Conservation (phyloP, 305 asterid genomes). For the Plantago lanceolata region DNA sequence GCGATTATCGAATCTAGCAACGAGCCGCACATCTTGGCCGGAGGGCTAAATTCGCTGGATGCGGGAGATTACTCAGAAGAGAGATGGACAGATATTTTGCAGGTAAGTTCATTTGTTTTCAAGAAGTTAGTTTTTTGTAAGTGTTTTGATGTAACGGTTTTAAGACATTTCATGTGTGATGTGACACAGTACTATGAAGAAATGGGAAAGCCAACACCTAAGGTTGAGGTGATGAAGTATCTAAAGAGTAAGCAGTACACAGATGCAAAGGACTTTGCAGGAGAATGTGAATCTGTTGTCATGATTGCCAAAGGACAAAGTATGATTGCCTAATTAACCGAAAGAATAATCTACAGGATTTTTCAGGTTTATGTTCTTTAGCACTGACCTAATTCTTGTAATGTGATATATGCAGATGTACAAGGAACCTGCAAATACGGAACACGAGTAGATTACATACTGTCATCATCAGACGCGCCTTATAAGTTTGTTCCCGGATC, state of each 20-base stretch:
- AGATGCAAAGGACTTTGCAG: conserved; percentile 82
- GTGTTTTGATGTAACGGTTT: neutral
- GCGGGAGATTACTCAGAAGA: conserved; percentile 82
- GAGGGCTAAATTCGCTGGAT: conserved; percentile 81
- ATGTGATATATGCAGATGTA: conserved; percentile 47
- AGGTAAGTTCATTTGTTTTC: conserved; percentile 36
- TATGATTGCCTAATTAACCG: conserved; percentile 27
- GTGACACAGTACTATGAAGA: conserved; percentile 68
- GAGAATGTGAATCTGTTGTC: conserved; percentile 93
- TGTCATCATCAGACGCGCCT: conserved; percentile 57
- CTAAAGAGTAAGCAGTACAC: conserved; percentile 62
- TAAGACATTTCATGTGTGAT: neutral
- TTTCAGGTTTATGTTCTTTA: neutral
- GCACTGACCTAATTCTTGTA: neutral
- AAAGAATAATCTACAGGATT: neutral
- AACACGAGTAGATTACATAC: conserved; percentile 74
- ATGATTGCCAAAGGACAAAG: conserved; percentile 98
- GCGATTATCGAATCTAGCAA: conserved; percentile 67
- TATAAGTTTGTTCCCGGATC: conserved; percentile 80
- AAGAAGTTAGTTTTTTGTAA: neutral
- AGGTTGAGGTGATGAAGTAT: conserved; percentile 72
- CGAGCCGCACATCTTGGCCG: conserved; percentile 78
- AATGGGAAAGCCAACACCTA: conserved; percentile 87
- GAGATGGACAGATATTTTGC: conserved; percentile 86
- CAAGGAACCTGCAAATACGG: conserved; percentile 97